Percentiles rank a stretch among this genome's conserved stretches.
These are phyloP conservation scores for Shiraia bambusicola DNA, from an alignment of 2,329 filamentous ascomycete genomes.

Conservation along the genomic window DNA sequence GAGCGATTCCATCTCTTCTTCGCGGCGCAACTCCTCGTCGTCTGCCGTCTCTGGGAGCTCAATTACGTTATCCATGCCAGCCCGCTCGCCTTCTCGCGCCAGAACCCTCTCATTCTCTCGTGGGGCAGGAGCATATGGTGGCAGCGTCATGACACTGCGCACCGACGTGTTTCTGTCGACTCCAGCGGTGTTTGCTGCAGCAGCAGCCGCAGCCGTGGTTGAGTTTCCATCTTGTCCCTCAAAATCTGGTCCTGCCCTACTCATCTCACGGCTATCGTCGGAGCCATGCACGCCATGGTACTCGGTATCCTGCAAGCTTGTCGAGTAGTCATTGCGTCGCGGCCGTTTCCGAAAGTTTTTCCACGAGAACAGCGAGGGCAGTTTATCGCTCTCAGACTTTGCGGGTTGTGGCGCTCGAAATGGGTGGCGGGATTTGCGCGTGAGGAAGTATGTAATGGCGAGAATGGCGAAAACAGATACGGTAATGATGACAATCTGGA, in stretches of 20 bases:
- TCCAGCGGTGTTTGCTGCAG: slow-evolving; percentile 37
- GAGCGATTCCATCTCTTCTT: slow-evolving; percentile 88
- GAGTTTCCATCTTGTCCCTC: slow-evolving; percentile 28
- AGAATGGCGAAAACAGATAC: slow-evolving; percentile 35
- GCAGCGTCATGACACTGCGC: slow-evolving; percentile 91
- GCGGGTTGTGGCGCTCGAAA: slow-evolving; percentile 11
- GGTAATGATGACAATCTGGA: slow-evolving; percentile 33
- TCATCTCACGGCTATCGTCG: slow-evolving; percentile 34
- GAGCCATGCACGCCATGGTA: slow-evolving; percentile 20
- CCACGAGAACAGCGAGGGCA: slow-evolving; percentile 38
- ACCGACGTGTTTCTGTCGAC: slow-evolving; percentile 84
- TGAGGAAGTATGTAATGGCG: slow-evolving; percentile 34
- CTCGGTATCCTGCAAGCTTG: slow-evolving; percentile 37
- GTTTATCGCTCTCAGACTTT: slow-evolving; percentile 23
- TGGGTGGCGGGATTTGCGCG: slow-evolving; percentile 24
- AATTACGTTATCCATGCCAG: slow-evolving; percentile 85
- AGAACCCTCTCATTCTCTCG: slow-evolving; percentile 78
- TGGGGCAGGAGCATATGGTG: slow-evolving; percentile 74
- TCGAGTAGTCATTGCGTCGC: slow-evolving; percentile 36
- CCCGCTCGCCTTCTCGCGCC: slow-evolving; percentile 86
- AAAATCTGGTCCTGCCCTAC: slow-evolving; percentile 26
- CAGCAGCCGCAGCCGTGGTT: slow-evolving; percentile 24
- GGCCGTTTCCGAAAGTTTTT: slow-evolving; percentile 28
- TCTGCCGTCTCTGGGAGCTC: slow-evolving; percentile 80
- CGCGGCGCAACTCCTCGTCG: slow-evolving; percentile 74